Base-by-base conservation (phyloP, 306 rosid species). In the Quercus gilva region DNA sequence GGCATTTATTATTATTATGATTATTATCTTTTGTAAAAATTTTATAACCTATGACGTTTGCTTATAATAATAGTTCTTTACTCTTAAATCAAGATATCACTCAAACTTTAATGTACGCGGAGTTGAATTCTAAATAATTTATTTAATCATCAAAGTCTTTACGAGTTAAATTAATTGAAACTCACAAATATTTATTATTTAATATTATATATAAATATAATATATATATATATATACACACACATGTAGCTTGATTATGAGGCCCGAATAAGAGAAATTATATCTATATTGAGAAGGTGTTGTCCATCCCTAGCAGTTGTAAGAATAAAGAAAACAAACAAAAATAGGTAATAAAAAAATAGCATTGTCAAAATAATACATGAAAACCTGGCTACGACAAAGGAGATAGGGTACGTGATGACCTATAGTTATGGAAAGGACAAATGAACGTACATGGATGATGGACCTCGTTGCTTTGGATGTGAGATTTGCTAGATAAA, bases 71-170 rank as follows among this genome's bases (percentile, higher is more conserved):
- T 7, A 37, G 0, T 37, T 37, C 0, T 37, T 37, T 37, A 37
- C 0, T 37, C 6, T 37, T 0, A 37, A 0, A 37, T 37, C 0
- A 37, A 1, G 0, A 37, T 0, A 37, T 8, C 0, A 37, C 2
- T 37, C 10, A 37, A 0, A 37, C 7, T 37, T 37, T 37, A 2
- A 37, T 37, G 10, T 6, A 37, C 0, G 0, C 0, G 0, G 0
- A 10, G 0, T 37, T 37, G 2, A 37, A 1, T 37, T 37, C 0
- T 0, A 37, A 37, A 37, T 37, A 6, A 6, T 0, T 37, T 37
- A 37, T 37, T 37, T 37, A 37, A 37, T 0, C 0, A 1, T 37
- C 0, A 6, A 37, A 35, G 8, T 35, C 2, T 35, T 5, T 35
- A 35, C 0, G 41, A 1, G 41, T 35, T 5, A 35, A 35, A 1